Conservation (phyloP, 352 stramenopile genomes). For the Pseudoperonospora humuli region DNA sequence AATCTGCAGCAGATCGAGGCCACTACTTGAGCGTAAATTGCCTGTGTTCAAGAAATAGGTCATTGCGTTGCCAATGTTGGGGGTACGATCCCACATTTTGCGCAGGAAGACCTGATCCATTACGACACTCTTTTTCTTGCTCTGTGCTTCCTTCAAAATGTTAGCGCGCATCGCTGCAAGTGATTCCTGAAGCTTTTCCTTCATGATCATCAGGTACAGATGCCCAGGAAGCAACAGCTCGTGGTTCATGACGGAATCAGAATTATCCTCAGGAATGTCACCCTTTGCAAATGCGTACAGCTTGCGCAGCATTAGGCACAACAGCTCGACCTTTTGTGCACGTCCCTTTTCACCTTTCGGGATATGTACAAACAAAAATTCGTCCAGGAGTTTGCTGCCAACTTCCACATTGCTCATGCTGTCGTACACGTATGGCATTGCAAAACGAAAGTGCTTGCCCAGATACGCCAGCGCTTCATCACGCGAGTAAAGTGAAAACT, state of each 20-base stretch:
- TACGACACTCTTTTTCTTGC: slow-evolving; percentile 49
- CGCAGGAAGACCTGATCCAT: slow-evolving; percentile 88
- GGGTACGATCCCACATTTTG: slow-evolving; percentile 89
- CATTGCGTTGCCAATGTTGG: slow-evolving; percentile 91
- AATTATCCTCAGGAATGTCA: slow-evolving; percentile 94
- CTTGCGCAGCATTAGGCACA: slow-evolving; percentile 96
- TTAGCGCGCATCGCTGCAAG: slow-evolving; percentile 64
- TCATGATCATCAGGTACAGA: slow-evolving; percentile 94
- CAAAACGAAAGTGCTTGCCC: slow-evolving; percentile 92
- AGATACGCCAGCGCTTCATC: slow-evolving; percentile 91
- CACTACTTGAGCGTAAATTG: slow-evolving; percentile 95
- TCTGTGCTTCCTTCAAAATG: slow-evolving; percentile 72
- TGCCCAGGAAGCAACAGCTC: slow-evolving; percentile 94
- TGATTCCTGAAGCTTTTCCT: slow-evolving; percentile 97
- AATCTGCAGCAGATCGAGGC: slow-evolving; percentile 96
- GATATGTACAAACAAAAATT: slow-evolving; percentile 97
- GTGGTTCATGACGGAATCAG: slow-evolving; percentile 98
- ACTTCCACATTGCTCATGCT: slow-evolving; percentile 87
- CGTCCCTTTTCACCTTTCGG: slow-evolving; percentile 80
- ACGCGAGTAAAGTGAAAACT: slow-evolving; percentile 86
- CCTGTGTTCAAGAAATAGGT: slow-evolving; percentile 99
- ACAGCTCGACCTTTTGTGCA: slow-evolving; percentile 89
- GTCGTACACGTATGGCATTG: slow-evolving; percentile 81
- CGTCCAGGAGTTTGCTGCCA: slow-evolving; percentile 84
- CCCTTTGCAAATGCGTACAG: slow-evolving; percentile 96